These are phyloP conservation scores for Inga oerstediana DNA, from an alignment of 306 rosid genomes.

Conservation along the genomic window DNA sequence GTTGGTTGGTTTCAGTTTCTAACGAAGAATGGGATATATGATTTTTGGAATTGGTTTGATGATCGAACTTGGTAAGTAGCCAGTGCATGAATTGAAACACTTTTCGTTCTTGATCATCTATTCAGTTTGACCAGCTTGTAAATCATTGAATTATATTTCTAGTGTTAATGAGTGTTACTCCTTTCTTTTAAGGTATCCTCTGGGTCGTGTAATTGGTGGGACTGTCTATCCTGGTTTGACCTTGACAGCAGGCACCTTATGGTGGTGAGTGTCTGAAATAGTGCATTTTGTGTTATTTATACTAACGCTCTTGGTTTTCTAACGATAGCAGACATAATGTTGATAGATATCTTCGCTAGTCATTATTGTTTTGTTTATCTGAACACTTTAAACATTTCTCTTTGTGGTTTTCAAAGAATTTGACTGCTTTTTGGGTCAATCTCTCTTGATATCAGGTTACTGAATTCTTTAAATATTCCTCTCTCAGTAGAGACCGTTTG, in stretches of 20 bases:
- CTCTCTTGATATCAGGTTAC: constrained; percentile 44
- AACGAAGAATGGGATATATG: constrained; percentile 74
- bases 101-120: constrained; percentile 2
- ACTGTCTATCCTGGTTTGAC: constrained; percentile 81
- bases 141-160: constrained; percentile 34
- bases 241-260: constrained; percentile 70
- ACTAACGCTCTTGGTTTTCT: neutral
- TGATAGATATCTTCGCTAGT: neutral
- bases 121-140: neutral
- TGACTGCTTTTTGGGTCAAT: constrained; percentile 12
- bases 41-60: constrained; percentile 84
- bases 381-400: constrained; percentile 67
- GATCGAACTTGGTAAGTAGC: constrained; percentile 75
- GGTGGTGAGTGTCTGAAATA: constrained; percentile 53
- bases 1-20: constrained; percentile 67
- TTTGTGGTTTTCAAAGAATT: constrained; percentile 3
- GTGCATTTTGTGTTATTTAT: neutral
- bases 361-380: constrained; percentile 16
- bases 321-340: neutral
- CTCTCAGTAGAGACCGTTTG: constrained; percentile 75
- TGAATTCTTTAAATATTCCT: constrained; percentile 71
- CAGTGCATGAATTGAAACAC: constrained; percentile 27
- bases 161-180: constrained; percentile 22
- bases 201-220: constrained; percentile 82
- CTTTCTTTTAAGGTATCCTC: constrained; percentile 74